Base-by-base conservation (phyloP, 129 eudicot species). In the Flaveria robusta region DNA sequence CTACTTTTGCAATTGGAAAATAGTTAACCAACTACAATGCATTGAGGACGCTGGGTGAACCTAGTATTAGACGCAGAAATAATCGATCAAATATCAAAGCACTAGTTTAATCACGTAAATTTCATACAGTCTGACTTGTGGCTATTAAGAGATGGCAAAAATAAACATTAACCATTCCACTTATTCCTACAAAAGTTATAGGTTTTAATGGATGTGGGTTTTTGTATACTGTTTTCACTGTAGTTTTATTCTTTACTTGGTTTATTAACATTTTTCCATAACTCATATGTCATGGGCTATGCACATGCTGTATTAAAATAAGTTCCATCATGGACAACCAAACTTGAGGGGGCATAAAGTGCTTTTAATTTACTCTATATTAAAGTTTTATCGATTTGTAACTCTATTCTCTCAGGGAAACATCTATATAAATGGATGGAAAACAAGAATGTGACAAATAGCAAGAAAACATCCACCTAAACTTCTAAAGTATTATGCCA, bases 401-500 rank as follows among this genome's bases (percentile, higher is more conserved):
- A 29, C 34, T 29, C 34, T 29, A 29, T 29, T 62, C 42, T 60
- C 10, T 60, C 67, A 26, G 9, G n/a, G 42, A 9, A 14, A 27
- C 11, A 6, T 26, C 42, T 60, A 60, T 62, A 29, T 26, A 27
- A 14, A 6, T 62, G 37, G 68, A 14, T 62, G 68, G 11, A 62
- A 62, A 62, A 62, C 11, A 26, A 42, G 43, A 62, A 1, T 5
- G 67, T 27, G 11, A 62, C 68, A 62, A 26, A 12, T 15, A 20
- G 43, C 8, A 58, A 26, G 68, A 62, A 29, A 62, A 62, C 20
- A 16, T 27, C 66, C 19, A 27, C 11, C 20, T 5, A 13, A 58
- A 62, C 68, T 26, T 27, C 42, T 14, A 27, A 29, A 29, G 68
- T 62, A 62, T 62, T 3, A 62, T 62, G 68, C 68, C 68, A 62